A percentile compares a stretch with the other conserved stretches of the same genome.
Evolutionary conservation across 495 filamentous ascomycete species (phyloP).

Genomic region (Apiosordaria backusii): DNA sequence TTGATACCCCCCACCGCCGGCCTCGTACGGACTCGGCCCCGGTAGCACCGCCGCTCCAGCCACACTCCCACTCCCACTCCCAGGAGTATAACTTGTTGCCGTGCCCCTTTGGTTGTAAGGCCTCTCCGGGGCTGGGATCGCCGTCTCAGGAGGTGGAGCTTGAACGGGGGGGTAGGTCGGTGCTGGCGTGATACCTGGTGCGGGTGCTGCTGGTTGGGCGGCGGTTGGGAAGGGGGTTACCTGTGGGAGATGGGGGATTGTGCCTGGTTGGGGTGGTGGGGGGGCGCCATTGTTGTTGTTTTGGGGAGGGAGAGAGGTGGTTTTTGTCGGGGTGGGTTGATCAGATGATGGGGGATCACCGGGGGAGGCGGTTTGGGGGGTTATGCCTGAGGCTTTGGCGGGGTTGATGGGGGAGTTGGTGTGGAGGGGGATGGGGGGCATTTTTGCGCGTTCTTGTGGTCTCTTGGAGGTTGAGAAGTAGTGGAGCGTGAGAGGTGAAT

Average conservation of each 20-base stretch:
- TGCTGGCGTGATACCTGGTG: conserved; percentile 31
- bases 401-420: conserved; percentile 57
- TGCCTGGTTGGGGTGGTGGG: conserved; percentile 60
- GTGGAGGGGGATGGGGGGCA: conserved; percentile 59
- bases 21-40: conserved; percentile 1
- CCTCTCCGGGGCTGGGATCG: conserved; percentile 34
- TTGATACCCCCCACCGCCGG: conserved; percentile 10
- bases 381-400: conserved; percentile 48
- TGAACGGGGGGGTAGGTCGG: conserved; percentile 46
- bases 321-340: conserved; percentile 42
- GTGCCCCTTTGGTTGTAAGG: conserved; percentile 39
- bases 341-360: conserved; percentile 23
- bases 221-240: conserved; percentile 1
- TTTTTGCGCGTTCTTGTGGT: conserved; percentile 28
- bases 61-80: neutral
- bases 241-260: conserved; percentile 24
- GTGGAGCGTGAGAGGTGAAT: neutral
- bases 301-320: conserved; percentile 33
- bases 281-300: conserved; percentile 26
- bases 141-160: conserved; percentile 46
- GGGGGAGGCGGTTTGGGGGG: conserved; percentile 47
- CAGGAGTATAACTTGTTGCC: conserved; percentile 18
- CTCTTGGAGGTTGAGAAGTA: neutral
- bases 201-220: neutral
- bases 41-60: neutral